Conservation (phyloP, 371 early-diverging fungal genomes). For the Mucor plumbeus region DNA sequence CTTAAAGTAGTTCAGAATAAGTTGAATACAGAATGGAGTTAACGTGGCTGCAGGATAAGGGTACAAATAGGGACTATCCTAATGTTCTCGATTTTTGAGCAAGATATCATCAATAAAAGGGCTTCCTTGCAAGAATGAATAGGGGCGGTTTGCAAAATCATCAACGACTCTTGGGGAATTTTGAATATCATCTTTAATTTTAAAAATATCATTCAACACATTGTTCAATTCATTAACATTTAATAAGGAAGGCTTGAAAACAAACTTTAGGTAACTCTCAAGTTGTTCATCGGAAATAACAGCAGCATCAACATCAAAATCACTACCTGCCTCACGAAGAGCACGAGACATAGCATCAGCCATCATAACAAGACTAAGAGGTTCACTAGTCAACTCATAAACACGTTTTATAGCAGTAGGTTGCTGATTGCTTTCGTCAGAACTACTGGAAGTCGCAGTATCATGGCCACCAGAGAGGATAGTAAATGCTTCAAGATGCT, state of each 20-base stretch:
- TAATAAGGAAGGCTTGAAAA: background rate
- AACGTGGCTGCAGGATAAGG: slow-evolving; percentile 11
- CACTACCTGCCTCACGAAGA: slow-evolving; percentile 8
- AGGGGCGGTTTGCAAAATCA: too few relatives aligned
- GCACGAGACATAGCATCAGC: slow-evolving; percentile 7
- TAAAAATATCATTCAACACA: background rate
- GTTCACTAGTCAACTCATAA: slow-evolving; percentile 8
- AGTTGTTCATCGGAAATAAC: slow-evolving; percentile 13
- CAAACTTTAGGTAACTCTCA: slow-evolving; percentile 5
- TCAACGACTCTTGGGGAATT: too few relatives aligned
- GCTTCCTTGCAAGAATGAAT: too few relatives aligned
- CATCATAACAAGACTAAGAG: slow-evolving; percentile 8
- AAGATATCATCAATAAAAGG: too few relatives aligned
- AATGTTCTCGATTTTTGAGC: background rate
- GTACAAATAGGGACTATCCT: slow-evolving; percentile 1
- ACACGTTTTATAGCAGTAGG: slow-evolving; percentile 7
- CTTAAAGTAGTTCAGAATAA: slow-evolving; percentile 13
- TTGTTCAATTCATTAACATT: background rate
- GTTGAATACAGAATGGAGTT: slow-evolving; percentile 16
- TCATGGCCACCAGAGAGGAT: background rate
- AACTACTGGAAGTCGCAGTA: background rate
- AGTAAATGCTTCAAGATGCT: background rate
- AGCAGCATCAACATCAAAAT: slow-evolving; percentile 8
- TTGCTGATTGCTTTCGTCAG: background rate
- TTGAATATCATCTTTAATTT: background rate